Percentiles rank a stretch among this genome's conserved stretches.
phyloP scores from a whole-genome alignment of 176 grass and related monocot species.

The Juncus effusus region DNA sequence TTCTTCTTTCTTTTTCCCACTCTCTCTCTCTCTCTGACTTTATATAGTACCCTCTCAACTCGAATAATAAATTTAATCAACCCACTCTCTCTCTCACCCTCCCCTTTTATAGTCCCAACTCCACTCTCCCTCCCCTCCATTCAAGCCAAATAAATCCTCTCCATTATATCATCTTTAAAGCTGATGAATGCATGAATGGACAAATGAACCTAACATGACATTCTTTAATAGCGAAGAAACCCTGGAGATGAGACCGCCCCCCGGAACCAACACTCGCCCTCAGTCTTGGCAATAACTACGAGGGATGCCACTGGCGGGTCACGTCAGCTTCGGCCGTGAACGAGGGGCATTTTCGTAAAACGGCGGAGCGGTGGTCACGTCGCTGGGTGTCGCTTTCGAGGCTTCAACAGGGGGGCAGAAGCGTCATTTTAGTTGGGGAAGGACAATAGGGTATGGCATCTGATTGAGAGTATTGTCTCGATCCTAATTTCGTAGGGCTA shows the following conservation, averaged over 20 bases:
- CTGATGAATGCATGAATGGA: neutral
- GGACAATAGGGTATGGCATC: slow-evolving; percentile 10
- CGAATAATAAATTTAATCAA: slow-evolving; percentile 16
- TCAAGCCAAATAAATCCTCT: slow-evolving; percentile 33
- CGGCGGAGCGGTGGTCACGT: neutral
- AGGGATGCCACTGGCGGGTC: slow-evolving; percentile 12
- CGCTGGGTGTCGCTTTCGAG: slow-evolving; percentile 38
- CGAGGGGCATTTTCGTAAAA: slow-evolving; percentile 29
- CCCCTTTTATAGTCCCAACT: slow-evolving; percentile 40
- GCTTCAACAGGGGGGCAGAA: slow-evolving; percentile 26
- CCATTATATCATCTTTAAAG: neutral
- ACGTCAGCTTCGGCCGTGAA: slow-evolving; percentile 15
- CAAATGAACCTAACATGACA: neutral
- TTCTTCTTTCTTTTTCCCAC: slow-evolving; percentile 30
- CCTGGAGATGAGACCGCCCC: slow-evolving; percentile 27
- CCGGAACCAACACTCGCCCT: neutral
- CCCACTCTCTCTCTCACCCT: slow-evolving; percentile 21
- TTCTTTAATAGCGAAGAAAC: slow-evolving; percentile 13
- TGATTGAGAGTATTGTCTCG: slow-evolving; percentile 1
- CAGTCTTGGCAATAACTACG: neutral
- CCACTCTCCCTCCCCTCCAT: neutral
- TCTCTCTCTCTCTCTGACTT: slow-evolving; percentile 40
- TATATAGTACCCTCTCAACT: slow-evolving; percentile 26
- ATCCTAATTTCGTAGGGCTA: slow-evolving; percentile 7
- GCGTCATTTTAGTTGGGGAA: slow-evolving; percentile 33